Evolutionary conservation across 2,329 filamentous ascomycete species (phyloP).

Genomic region (Erysiphe neolycopersici): DNA sequence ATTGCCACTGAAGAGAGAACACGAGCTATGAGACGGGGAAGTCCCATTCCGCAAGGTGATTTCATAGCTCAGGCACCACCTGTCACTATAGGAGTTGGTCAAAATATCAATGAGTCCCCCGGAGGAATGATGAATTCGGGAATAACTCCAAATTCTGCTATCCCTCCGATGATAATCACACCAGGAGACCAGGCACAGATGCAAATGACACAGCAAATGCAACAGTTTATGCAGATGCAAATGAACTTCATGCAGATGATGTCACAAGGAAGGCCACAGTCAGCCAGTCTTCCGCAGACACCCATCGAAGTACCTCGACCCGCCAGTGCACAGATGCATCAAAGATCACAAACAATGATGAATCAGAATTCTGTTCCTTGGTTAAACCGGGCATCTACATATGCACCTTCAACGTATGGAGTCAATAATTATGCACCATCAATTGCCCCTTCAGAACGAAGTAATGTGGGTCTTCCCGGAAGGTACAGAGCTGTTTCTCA

Average conservation of each 20-base stretch:
- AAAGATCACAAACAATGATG: constrained; percentile 61
- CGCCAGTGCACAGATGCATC: constrained; percentile 6
- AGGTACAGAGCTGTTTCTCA: constrained; percentile 78
- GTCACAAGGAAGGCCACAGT: constrained; percentile 14
- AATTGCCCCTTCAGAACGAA: constrained; percentile 85
- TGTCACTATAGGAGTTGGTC: constrained; percentile 12
- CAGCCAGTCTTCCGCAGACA: constrained; percentile 5
- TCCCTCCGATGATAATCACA: constrained; percentile 16
- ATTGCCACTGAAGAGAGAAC: constrained; percentile 68
- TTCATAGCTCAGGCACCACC: constrained; percentile 12
- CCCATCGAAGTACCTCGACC: constrained; percentile 5
- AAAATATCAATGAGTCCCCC: constrained; percentile 1
- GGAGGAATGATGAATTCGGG: constrained; percentile 8
- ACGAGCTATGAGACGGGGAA: constrained; percentile 51
- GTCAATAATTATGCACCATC: constrained; percentile 49
- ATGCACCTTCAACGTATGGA: constrained; percentile 11
- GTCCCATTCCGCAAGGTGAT: constrained; percentile 36
- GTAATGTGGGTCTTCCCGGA: constrained; percentile 70
- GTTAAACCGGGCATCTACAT: constrained; percentile 19
- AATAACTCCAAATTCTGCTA: constrained; percentile 10
- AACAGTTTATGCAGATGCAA: constrained; percentile 76
- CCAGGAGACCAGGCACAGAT: constrained; percentile 48
- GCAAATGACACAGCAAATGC: constrained; percentile 62
- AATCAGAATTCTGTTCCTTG: constrained; percentile 36
- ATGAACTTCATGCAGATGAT: constrained; percentile 88